A percentile compares a stretch with the other conserved stretches of the same genome.
These are phyloP conservation scores for Wickerhamomyces tratensis DNA, from an alignment of 805 yeast species.

Conservation along the genomic window DNA sequence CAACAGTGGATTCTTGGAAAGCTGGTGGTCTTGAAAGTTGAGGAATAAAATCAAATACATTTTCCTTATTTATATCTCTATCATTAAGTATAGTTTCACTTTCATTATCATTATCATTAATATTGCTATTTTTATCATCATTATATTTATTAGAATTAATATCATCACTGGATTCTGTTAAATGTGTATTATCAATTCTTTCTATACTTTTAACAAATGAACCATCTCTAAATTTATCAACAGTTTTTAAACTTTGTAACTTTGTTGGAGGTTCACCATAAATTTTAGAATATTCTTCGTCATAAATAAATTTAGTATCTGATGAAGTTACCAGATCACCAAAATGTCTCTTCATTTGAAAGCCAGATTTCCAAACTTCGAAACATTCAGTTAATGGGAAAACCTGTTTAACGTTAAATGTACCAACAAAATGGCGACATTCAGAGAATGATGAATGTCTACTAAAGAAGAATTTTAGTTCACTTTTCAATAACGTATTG, in stretches of 20 bases:
- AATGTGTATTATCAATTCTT: not conserved
- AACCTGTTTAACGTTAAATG: slow-evolving; percentile 30
- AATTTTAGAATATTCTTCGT: slow-evolving; percentile 1
- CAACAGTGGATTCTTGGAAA: no score
- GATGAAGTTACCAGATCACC: slow-evolving; percentile 21
- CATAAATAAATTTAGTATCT: slow-evolving; percentile 12
- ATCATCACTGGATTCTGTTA: not conserved
- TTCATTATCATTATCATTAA: no score
- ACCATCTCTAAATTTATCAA: slow-evolving; percentile 2
- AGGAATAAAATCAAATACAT: no score
- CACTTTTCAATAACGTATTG: slow-evolving; percentile 23
- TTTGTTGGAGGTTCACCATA: slow-evolving; percentile 3
- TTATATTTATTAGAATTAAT: no score
- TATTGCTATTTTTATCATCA: no score
- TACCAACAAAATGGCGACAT: slow-evolving; percentile 22
- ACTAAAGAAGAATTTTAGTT: slow-evolving; percentile 29
- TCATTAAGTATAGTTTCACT: not conserved
- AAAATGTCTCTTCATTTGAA: slow-evolving; percentile 30
- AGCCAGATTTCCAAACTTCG: slow-evolving; percentile 27
- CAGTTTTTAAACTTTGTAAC: not conserved
- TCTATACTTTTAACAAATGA: not conserved
- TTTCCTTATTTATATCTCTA: no score
- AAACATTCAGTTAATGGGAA: slow-evolving; percentile 31
- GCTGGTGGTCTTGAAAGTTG: not conserved
- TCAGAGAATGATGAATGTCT: slow-evolving; percentile 40